Conservation (phyloP, 257 asterid species). For the Solanum boliviense region DNA sequence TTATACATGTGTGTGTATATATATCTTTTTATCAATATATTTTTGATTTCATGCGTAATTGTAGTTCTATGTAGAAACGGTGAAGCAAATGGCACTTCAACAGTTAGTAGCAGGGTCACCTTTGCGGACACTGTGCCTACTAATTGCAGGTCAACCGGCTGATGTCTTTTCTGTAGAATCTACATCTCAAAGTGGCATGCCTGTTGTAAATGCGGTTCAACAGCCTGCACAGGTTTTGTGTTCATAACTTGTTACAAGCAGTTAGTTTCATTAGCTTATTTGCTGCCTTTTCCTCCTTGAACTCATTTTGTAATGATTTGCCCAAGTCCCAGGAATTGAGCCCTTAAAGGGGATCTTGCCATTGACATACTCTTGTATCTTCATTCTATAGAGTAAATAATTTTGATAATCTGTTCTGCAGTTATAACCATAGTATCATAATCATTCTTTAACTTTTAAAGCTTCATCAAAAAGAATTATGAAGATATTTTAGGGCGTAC, state of each 20-base stretch:
- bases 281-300: background rate
- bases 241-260: background rate
- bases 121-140: slow-evolving; percentile 81
- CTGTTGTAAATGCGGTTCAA: slow-evolving; percentile 42
- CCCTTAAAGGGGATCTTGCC: background rate
- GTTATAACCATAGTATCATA: background rate
- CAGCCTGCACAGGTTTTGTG: slow-evolving; percentile 60
- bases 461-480: background rate
- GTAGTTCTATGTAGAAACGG: slow-evolving; percentile 89
- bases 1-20: background rate
- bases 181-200: slow-evolving; percentile 28
- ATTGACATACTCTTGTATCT: background rate
- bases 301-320: background rate
- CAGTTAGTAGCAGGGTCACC: slow-evolving; percentile 93
- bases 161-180: slow-evolving; percentile 63
- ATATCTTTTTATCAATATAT: background rate
- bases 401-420: background rate
- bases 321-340: background rate
- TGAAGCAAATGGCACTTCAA: slow-evolving; percentile 85
- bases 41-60: background rate
- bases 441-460: background rate
- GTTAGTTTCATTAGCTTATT: background rate
- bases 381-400: background rate
- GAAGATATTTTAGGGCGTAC: background rate
- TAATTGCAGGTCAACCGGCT: slow-evolving; percentile 93